Evolutionary conservation across 306 rosid species (phyloP).

Genomic region (Lithocarpus polystachyus): DNA sequence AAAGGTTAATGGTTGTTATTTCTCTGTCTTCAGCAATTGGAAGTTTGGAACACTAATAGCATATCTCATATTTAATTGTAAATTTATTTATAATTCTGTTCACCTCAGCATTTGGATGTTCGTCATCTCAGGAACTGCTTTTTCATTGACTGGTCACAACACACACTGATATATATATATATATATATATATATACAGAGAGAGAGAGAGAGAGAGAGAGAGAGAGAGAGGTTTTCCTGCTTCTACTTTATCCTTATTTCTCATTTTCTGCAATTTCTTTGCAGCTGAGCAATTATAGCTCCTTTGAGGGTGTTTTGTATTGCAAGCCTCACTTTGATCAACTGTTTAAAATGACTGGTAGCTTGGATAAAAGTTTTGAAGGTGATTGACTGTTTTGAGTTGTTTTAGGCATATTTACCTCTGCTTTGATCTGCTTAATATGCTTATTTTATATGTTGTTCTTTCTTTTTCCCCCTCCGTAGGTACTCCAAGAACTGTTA

Average conservation of each 20-base stretch:
- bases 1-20: background rate
- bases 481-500: conserved; percentile 68
- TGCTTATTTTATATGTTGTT: conserved; percentile 1
- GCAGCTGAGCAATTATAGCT: conserved; percentile 85
- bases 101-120: background rate
- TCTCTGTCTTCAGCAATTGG: background rate
- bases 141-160: background rate
- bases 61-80: background rate
- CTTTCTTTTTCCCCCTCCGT: conserved; percentile 5
- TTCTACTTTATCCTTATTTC: background rate
- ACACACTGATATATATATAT: background rate
- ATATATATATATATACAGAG: fast-evolving
- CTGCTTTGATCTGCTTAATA: background rate
- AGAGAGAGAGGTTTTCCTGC: background rate
- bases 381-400: conserved; percentile 34
- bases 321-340: conserved; percentile 97
- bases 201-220: no score
- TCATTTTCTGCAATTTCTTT: conserved; percentile 19
- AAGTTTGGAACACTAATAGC: background rate
- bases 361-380: conserved; percentile 96
- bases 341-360: conserved; percentile 88
- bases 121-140: background rate
- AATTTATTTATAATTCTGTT: background rate
- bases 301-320: conserved; percentile 83
- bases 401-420: conserved; percentile 10